Evolutionary conservation across 2,329 filamentous ascomycete species (phyloP).

Genomic region (Hypoxylon sp.): DNA sequence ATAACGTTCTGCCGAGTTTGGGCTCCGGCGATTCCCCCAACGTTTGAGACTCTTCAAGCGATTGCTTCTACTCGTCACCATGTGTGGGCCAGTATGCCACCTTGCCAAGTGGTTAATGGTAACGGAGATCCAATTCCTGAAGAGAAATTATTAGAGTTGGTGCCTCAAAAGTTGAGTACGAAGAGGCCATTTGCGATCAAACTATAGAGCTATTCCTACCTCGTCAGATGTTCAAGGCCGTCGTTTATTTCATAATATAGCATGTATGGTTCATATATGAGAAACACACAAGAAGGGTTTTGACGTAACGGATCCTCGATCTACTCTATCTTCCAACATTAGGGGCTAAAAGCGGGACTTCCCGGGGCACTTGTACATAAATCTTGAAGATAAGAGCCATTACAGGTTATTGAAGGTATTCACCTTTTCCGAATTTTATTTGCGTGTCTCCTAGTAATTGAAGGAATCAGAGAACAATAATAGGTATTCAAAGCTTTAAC

Average conservation of each 20-base stretch:
- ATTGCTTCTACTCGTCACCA: neutral
- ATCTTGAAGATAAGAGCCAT: no score
- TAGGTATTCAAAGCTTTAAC: slow-evolving; percentile 20
- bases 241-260: no score
- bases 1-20: neutral
- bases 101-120: neutral
- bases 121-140: neutral
- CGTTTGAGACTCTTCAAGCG: neutral
- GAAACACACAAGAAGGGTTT: no score
- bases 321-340: no score
- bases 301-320: no score
- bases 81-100: neutral
- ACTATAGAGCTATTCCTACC: neutral
- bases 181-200: neutral
- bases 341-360: no score
- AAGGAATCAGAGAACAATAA: neutral
- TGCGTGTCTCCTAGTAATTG: no score
- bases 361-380: no score
- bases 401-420: no score
- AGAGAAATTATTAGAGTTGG: neutral
- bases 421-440: no score
- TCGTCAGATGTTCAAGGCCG: no score
- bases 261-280: no score
- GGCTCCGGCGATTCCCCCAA: neutral
- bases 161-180: neutral